Conservation (phyloP, 208 protist species). For the Acanthamoeba polyphaga region DNA sequence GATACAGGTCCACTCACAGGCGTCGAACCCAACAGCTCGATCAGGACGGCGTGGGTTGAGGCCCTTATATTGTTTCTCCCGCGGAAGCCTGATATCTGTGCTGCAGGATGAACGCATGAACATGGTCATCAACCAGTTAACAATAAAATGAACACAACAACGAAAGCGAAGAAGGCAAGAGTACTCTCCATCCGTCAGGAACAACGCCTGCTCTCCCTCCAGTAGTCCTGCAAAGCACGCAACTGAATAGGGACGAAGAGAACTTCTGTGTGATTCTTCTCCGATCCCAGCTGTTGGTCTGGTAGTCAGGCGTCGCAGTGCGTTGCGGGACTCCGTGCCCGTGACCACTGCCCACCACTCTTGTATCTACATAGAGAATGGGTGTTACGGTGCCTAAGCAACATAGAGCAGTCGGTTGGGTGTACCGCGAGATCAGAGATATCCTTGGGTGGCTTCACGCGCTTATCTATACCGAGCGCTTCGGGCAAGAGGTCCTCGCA, state of each 20-base stretch:
- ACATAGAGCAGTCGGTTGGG: too few relatives aligned
- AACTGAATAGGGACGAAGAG: background rate
- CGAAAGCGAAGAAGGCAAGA: background rate
- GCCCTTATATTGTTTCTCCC: background rate
- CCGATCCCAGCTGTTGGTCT: background rate
- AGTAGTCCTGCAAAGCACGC: background rate
- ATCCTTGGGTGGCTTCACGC: background rate
- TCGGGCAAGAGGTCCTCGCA: background rate
- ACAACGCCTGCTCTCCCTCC: background rate
- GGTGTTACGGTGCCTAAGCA: too few relatives aligned
- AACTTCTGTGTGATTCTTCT: background rate
- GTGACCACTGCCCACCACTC: background rate
- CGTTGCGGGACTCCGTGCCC: background rate
- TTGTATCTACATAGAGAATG: background rate
- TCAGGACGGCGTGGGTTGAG: background rate
- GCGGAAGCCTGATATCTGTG: background rate
- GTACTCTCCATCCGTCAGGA: background rate
- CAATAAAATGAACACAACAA: background rate
- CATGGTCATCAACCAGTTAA: too few relatives aligned
- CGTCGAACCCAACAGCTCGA: background rate
- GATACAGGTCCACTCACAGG: background rate
- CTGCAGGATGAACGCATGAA: background rate
- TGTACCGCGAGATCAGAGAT: background rate
- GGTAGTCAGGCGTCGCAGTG: background rate
- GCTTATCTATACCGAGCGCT: background rate